Evolutionary conservation across 164 flowering plant species (phyloP).

Genomic region (Aristolochia contorta): DNA sequence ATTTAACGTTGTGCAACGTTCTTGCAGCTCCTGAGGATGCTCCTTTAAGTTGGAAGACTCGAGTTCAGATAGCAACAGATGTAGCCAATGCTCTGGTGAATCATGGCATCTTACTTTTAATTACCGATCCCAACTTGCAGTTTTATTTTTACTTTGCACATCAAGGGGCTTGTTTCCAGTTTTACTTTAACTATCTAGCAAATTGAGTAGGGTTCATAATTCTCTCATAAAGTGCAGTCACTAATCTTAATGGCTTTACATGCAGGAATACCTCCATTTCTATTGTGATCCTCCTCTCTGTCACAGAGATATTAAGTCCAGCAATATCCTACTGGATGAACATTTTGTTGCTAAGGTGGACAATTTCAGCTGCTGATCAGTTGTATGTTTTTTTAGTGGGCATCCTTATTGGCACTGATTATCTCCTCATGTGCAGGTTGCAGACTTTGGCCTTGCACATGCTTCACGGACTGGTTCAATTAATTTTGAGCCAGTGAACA

Average conservation of each 20-base stretch:
- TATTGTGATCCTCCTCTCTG: constrained; percentile 97
- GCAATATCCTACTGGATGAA: constrained; percentile 89
- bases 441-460: constrained; percentile 95
- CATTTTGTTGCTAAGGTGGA: constrained; percentile 85
- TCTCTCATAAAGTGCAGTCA: not conserved
- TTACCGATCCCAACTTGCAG: too few relatives aligned
- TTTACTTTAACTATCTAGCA: too few relatives aligned
- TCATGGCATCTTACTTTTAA: not conserved
- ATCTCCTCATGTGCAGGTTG: constrained; percentile 41
- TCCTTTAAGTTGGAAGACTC: constrained; percentile 72
- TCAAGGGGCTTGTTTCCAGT: too few relatives aligned
- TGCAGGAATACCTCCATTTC: constrained; percentile 96
- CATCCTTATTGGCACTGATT: not conserved
- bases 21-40: constrained; percentile 52
- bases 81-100: constrained; percentile 97
- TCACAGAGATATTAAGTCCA: constrained; percentile 94
- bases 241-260: constrained; percentile 4
- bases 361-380: not conserved
- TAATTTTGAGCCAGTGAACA: constrained; percentile 85
- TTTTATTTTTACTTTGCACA: too few relatives aligned
- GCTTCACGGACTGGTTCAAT: constrained; percentile 80
- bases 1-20: constrained; percentile 1
- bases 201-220: too few relatives aligned
- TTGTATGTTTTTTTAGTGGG: not conserved
- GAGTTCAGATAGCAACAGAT: constrained; percentile 91